Base-by-base conservation (phyloP, 1,139 yeast genomes). In the Sugiyamaella sp. region DNA sequence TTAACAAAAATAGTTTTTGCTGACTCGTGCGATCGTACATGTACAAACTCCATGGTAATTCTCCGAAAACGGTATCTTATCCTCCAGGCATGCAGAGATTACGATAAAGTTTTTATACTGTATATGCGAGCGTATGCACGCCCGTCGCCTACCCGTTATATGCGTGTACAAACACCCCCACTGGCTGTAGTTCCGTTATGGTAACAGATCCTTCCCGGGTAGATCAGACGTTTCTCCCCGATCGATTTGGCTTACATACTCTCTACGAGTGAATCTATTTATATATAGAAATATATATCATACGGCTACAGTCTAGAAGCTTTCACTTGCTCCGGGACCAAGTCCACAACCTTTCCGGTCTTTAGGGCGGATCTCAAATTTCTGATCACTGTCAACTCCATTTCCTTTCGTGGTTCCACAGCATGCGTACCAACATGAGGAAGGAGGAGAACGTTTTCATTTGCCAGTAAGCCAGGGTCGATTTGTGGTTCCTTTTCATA, bases 401-500 rank as follows among this genome's bases (percentile, higher is more conserved):
- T 80, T 64, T 79, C 78, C 56, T 70, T 66, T 49, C 80, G 72
- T 1, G 87, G 80, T 66, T 82, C 86, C 39, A 61, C 63, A 4
- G 86, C 73, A 62, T 77, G 80, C 5, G 89, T 84, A 20, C 89
- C 89, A 76, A 83, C 77, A 65, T 84, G 89, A 6, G 89, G 89
- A 61, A 83, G 75, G 56, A 84, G 73, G 27, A 82, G 73, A 21
- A 81, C 81, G 57, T 82, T 80, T 32, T 66, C 68, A 58, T 68
- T 63, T 22, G 57, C 57, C 20, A 73, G 50, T 44, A 74, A 60
- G 1, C 66, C 71, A 2, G 70, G 71, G 56, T 71, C 68, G 43
- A 73, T 60, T 44, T 61, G 59, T 5, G 98, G 98, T 72, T 90
- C 97, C 60, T 78, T 72, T 67, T 89, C 96, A 70, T 86, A 86